Base-by-base conservation (phyloP, 805 yeast species). In the Hanseniaspora nectarophila region DNA sequence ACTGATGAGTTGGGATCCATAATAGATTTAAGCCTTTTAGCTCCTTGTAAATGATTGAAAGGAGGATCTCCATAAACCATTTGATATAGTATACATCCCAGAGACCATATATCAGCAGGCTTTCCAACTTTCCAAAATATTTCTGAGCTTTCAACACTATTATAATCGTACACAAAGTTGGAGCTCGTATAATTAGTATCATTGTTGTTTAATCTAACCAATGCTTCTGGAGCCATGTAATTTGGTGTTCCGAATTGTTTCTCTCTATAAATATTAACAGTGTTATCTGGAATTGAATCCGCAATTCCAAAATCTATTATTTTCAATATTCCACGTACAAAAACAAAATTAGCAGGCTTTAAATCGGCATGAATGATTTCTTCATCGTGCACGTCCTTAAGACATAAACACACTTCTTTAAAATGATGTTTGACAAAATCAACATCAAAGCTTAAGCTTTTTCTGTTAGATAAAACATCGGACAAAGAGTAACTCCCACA, bases 191-290 rank as follows among this genome's bases (percentile, higher is more conserved):
- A 45, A 12, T 63, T 56, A 16, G 64, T 60, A 29, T 48, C 52
- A 12, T 59, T 52, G 6, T 44, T 50, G 6, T 57, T 57, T 35
- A 59, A 57, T 48, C 70, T 72, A 43, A 82, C 73, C 54, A 90
- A 68, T 0, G 97, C 85, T 65, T 90, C 98, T 0, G 98, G 98
- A 0, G 98, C 96, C 97, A 90, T 92, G 64, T 90, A 92, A 63
- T 85, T 87, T 1, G 96, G 95, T 0, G 98, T 90, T 4, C 98
- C 98, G 49, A 88, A 82, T 63, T 87, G 96, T 5, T 87, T 77
- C 55, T 86, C 95, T 54, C 97, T 74, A 62, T 89, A 89, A 18
- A 90, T 77, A 59, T 92, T 90, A 20, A 85, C 80, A 0, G 97
- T 90, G 61, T 87, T 85, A 50, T 89, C 96, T 1, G 95, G 92